These are phyloP conservation scores for Beauveria sp. DNA, from an alignment of 2,329 filamentous ascomycete species.

Conservation along the genomic window DNA sequence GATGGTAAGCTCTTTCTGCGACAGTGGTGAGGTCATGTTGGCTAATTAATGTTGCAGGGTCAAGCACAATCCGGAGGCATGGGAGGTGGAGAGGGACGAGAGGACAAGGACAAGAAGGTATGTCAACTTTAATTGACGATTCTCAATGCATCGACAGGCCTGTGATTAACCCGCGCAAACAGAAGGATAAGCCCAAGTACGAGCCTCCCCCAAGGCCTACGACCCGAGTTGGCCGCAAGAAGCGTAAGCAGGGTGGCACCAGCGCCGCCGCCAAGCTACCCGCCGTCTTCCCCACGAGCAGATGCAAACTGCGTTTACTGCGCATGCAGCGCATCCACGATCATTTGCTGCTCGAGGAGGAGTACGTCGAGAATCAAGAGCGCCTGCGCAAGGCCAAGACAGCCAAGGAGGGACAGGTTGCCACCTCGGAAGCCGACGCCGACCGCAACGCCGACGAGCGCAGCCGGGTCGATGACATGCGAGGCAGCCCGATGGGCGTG, in stretches of 20 bases:
- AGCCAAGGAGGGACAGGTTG: slow-evolving; percentile 59
- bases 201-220: slow-evolving; percentile 95
- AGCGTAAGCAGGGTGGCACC: slow-evolving; percentile 89
- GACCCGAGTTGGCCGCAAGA: slow-evolving; percentile 94
- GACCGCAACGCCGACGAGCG: slow-evolving; percentile 94
- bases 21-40: neutral
- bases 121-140: slow-evolving; percentile 10
- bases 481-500: slow-evolving; percentile 96
- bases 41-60: slow-evolving; percentile 45
- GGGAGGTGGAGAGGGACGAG: slow-evolving; percentile 70
- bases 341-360: slow-evolving; percentile 91
- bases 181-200: slow-evolving; percentile 99
- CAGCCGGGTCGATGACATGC: slow-evolving; percentile 93
- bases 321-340: slow-evolving; percentile 99
- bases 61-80: slow-evolving; percentile 76
- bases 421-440: slow-evolving; percentile 61
- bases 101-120: slow-evolving; percentile 94
- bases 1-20: slow-evolving; percentile 25
- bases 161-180: slow-evolving; percentile 18
- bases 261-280: slow-evolving; percentile 95
- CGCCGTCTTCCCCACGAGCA: slow-evolving; percentile 85
- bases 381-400: slow-evolving; percentile 87
- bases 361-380: slow-evolving; percentile 99
- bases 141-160: neutral
- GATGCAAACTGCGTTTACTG: slow-evolving; percentile 94